Evolutionary conservation across 257 asterid genomes (phyloP), one percentile per base, ranked within the genome.

Genomic region (Ocimum tenuiflorum): DNA sequence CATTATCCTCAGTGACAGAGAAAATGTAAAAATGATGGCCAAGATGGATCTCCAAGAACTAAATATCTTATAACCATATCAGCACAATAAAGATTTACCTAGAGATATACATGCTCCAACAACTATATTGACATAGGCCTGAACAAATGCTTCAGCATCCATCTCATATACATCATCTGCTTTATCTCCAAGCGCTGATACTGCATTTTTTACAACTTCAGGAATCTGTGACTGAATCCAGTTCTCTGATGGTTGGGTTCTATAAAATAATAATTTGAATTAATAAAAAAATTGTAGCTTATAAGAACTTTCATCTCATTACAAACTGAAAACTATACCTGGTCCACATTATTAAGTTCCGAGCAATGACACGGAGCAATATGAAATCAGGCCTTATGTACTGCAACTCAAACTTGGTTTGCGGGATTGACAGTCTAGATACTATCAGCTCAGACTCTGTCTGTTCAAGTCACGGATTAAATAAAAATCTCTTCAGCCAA

Each of bases 151-250:
- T 79, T 89, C 99, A 58, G 81, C 75, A 65, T 92, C 95, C 82
- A 81, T 75, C 72, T 84, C 91, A 80, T 81, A 73, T 63, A 68
- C 76, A 76, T 88, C 96, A 75, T 74, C 81, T 87, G 72, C 75
- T 75, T 77, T 91, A 75, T 74, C 77, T 73, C 72, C 90, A 78
- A 86, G 88, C 71, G 81, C 39, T 63, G 68, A 67, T 43, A 90
- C 71, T 71, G 90, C 86, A 65, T 69, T 77, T 74, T 74, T 83
- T 15, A 94, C 78, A 63, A 94, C 85, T 67, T 80, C 85, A 29
- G 97, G 99, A 73, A 94, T 73, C 72, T 86, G 96, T n/a, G 89
- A 85, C 75, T 83, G 84, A 69, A 92, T 77, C 97, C 99, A 92
- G 57, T 86, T 91, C 76, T 86, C 94, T 56, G 96, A 94, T 53